Base-by-base conservation (phyloP, 2,329 filamentous ascomycete species). In the Rhexocercosporidium sp. region DNA sequence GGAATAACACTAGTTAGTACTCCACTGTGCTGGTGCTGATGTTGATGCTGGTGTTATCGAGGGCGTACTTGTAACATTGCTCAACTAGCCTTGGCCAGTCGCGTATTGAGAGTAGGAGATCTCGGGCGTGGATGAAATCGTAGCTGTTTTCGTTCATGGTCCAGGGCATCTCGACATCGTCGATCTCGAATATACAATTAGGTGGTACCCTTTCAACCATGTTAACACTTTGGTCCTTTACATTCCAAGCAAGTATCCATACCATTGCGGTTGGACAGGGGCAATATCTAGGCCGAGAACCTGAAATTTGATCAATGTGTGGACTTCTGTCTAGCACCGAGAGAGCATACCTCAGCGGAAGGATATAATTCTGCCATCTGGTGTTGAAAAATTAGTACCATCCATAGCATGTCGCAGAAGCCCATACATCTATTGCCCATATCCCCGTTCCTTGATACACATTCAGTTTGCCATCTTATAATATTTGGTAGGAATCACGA, bases 101-200 rank as follows among this genome's bases (percentile, higher is more conserved):
- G 2, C 63, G 53, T 20, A 74, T 67, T 0, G 66, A 71, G 3
- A 69, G 49, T 2, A 73, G 44, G 14, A 74, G 59, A 27, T 70
- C 62, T 34, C 72, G 68, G 7, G 67, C 64, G 72, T 86, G 83
- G 64, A 87, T 82, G 67, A 82, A 83, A 71, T 86, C 84, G 72
- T 85, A 86, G 31, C 56, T 69, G 66, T 83, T 76, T 2, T 78
- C 73, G 65, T 81, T 82, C 3, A 65, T 66, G 5, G 82, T 77
- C 85, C 85, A 88, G 4, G 80, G 75, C 66, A 82, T 77, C 72
- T 85, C 82, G 12, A 83, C 78, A 70, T 87, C 84, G 68, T 86
- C 84, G 9, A 87, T 78, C 57, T 85, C 75, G 73, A 86, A 86
- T 16, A 78, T 78, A 44, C 85, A 79, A 68, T 86, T 86, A 14